A percentile compares a stretch with the other conserved stretches of the same genome.
Conservation (phyloP, 192 early-diverging fungal genomes). For the Phycomyces blakesleeanus region DNA sequence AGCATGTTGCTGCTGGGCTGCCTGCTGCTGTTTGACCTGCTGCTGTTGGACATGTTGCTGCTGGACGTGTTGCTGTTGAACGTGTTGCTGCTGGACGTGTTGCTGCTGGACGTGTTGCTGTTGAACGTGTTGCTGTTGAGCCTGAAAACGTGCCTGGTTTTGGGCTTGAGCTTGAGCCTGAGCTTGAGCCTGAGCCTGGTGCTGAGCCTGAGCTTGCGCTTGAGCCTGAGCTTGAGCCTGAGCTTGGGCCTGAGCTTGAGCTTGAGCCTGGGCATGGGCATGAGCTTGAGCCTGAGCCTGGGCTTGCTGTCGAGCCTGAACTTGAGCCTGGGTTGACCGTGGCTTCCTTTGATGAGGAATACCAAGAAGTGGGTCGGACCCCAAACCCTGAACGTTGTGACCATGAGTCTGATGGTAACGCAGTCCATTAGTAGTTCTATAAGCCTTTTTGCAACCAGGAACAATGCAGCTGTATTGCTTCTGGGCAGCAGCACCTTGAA, state of each 20-base stretch:
- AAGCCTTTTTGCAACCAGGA: conserved; percentile 33
- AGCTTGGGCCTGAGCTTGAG: not conserved
- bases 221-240: conserved; percentile 2
- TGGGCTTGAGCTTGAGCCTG: too few relatives aligned
- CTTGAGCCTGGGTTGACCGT: not conserved
- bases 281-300: conserved; percentile 13
- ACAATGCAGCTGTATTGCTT: conserved; percentile 28
- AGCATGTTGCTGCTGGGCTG: conserved; percentile 25
- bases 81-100: not conserved
- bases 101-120: not conserved
- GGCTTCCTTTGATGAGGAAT: not conserved
- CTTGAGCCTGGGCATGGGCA: not conserved
- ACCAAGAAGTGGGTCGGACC: not conserved
- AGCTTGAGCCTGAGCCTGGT: conserved; percentile 12
- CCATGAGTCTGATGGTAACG: conserved; percentile 34
- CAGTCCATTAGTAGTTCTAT: conserved; percentile 35
- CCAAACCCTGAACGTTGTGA: conserved; percentile 7
- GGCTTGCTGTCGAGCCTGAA: conserved; percentile 8
- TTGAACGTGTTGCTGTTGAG: too few relatives aligned
- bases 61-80: not conserved
- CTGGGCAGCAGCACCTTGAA: conserved; percentile 1
- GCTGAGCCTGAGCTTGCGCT: conserved; percentile 1
- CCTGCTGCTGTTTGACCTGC: not conserved
- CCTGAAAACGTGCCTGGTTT: too few relatives aligned
- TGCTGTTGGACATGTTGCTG: not conserved